Percentiles rank a stretch among this genome's conserved stretches.
Evolutionary conservation across 148 eudicot species (phyloP).

Genomic region (Rhododendron mucronatum): DNA sequence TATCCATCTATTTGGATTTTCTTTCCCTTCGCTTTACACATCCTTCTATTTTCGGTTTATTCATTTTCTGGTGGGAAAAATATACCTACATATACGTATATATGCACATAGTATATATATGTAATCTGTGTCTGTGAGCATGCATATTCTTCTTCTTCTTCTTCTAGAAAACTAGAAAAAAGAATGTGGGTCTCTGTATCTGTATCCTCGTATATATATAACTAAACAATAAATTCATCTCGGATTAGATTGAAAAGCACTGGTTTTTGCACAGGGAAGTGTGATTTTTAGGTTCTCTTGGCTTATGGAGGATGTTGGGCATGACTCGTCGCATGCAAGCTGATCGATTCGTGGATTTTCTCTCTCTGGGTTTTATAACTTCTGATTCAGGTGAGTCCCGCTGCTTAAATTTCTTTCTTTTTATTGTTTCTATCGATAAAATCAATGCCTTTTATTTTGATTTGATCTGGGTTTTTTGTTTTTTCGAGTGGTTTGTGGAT

Average conservation of each 20-base stretch:
- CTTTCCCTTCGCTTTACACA: background rate
- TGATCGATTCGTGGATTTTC: slow-evolving; percentile 9
- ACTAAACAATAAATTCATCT: slow-evolving; percentile 1
- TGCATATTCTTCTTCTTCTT: slow-evolving; percentile 8
- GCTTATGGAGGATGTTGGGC: slow-evolving; percentile 18
- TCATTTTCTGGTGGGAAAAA: background rate
- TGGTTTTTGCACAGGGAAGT: slow-evolving; percentile 23
- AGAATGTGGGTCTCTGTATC: slow-evolving; percentile 17
- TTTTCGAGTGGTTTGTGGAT: background rate
- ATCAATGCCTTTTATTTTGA: background rate
- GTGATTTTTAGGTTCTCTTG: slow-evolving; percentile 33
- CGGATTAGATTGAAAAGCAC: slow-evolving; percentile 8
- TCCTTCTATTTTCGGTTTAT: background rate
- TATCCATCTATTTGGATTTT: slow-evolving; percentile 5
- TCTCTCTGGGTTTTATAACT: background rate
- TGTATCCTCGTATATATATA: slow-evolving; percentile 6
- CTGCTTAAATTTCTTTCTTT: background rate
- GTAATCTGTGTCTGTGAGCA: background rate
- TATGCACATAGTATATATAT: background rate
- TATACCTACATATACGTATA: background rate
- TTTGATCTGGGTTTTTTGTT: slow-evolving; percentile 19
- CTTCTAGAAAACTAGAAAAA: slow-evolving; percentile 15
- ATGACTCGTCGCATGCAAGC: slow-evolving; percentile 24
- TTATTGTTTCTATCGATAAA: background rate
- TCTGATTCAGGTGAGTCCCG: slow-evolving; percentile 19